Percentiles rank a stretch among this genome's conserved stretches.
Evolutionary conservation across 2,329 filamentous ascomycete genomes (phyloP).

Genomic region (Tolypocladium amazonense): DNA sequence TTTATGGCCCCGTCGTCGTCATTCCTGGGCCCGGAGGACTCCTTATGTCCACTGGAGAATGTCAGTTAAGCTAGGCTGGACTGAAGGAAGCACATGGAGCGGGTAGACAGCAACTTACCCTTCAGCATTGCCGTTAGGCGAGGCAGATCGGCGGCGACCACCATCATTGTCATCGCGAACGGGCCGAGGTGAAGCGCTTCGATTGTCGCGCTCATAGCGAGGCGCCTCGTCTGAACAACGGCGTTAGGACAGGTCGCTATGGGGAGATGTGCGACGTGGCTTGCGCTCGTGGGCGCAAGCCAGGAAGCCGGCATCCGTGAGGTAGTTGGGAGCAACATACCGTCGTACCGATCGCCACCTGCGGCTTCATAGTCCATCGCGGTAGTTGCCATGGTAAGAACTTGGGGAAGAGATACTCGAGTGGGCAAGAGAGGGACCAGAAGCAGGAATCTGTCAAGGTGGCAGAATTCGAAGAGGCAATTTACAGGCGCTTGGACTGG

Average conservation of each 20-base stretch:
- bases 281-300: not conserved
- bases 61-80: not conserved
- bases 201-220: slow-evolving; percentile 56
- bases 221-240: slow-evolving; percentile 44
- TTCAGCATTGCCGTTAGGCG: slow-evolving; percentile 39
- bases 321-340: slow-evolving; percentile 24
- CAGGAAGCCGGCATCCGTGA: not conserved
- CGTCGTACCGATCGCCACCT: slow-evolving; percentile 56
- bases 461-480: not conserved
- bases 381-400: slow-evolving; percentile 44
- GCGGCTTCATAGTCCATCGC: slow-evolving; percentile 63
- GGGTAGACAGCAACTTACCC: slow-evolving; percentile 9
- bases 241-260: not conserved
- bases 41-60: slow-evolving; percentile 38
- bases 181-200: slow-evolving; percentile 54
- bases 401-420: not conserved
- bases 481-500: not conserved
- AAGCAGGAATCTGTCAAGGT: slow-evolving; percentile 4
- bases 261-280: not conserved
- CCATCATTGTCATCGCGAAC: slow-evolving; percentile 50
- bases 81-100: slow-evolving; percentile 4
- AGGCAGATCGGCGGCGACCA: slow-evolving; percentile 50
- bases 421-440: not conserved
- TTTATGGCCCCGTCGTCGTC: slow-evolving; percentile 74
- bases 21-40: slow-evolving; percentile 36